phyloP scores from a whole-genome alignment of 2,329 filamentous ascomycete genomes.

The Coniochaeta prunicola region DNA sequence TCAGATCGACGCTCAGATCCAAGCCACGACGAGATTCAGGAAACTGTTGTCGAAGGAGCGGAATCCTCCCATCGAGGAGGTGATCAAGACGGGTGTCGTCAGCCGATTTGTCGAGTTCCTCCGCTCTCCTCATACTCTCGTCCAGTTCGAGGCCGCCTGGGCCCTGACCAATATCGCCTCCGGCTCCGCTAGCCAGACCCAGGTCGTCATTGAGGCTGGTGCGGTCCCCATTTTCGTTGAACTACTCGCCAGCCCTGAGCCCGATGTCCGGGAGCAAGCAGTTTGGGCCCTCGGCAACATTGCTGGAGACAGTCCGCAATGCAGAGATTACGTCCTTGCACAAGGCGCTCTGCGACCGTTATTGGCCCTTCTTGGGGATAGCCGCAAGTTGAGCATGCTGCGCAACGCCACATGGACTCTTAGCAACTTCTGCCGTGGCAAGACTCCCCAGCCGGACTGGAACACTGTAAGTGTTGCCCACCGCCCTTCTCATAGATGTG shows the following conservation, averaged over 20 bases:
- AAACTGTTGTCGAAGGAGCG: conserved; percentile 98
- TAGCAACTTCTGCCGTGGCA: conserved; percentile 99
- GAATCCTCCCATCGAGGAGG: conserved; percentile 97
- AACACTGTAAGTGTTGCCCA: conserved; percentile 61
- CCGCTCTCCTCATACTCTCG: conserved; percentile 91
- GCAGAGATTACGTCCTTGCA: conserved; percentile 91
- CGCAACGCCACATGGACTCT: conserved; percentile 98
- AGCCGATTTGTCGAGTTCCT: conserved; percentile 97
- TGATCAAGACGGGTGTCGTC: conserved; percentile 98
- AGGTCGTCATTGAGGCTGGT: conserved; percentile 97
- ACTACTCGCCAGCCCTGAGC: conserved; percentile 88
- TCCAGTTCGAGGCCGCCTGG: conserved; percentile 99
- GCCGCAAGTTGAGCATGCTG: conserved; percentile 98
- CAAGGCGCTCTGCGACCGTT: conserved; percentile 88
- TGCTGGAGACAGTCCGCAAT: conserved; percentile 94
- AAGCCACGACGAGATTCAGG: conserved; percentile 95
- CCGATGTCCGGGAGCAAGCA: conserved; percentile 95
- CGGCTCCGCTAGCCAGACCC: conserved; percentile 92
- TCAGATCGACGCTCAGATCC: conserved; percentile 95
- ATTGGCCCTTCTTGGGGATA: conserved; percentile 84
- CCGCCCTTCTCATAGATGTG: background rate
- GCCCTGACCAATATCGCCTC: conserved; percentile 98
- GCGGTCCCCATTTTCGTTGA: conserved; percentile 98
- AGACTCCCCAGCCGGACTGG: conserved; percentile 98
- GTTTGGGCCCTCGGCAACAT: conserved; percentile 99